Conservation (phyloP, 768 basidiomycete species). For the Termitomyces sp. region DNA sequence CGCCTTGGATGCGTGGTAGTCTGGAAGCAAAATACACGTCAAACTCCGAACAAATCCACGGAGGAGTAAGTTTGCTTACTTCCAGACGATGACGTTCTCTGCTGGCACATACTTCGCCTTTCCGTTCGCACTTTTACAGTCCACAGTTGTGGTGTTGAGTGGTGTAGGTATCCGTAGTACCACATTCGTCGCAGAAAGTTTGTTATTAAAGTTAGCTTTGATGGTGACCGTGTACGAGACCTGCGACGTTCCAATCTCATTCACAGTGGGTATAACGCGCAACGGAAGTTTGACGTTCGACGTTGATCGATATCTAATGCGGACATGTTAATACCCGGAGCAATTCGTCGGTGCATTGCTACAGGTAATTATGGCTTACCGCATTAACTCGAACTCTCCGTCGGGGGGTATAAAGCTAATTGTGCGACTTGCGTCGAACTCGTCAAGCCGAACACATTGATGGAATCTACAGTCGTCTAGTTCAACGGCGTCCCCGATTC, state of each 20-base stretch:
- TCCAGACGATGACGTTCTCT: constrained; percentile 97
- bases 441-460: constrained; percentile 92
- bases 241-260: constrained; percentile 86
- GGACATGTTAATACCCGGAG: neutral
- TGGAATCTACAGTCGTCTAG: constrained; percentile 98
- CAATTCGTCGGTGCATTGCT: neutral
- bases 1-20: constrained; percentile 88
- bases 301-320: constrained; percentile 83
- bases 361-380: constrained; percentile 36
- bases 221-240: constrained; percentile 89
- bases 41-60: neutral
- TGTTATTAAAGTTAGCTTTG: constrained; percentile 85
- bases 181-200: constrained; percentile 90
- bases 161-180: constrained; percentile 95
- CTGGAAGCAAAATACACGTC: constrained; percentile 32
- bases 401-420: constrained; percentile 98
- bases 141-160: constrained; percentile 86
- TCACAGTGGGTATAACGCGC: constrained; percentile 83
- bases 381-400: constrained; percentile 98
- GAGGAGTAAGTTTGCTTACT: constrained; percentile 53
- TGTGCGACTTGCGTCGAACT: constrained; percentile 89
- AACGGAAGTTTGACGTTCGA: constrained; percentile 95
- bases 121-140: constrained; percentile 85
- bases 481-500: constrained; percentile 78
- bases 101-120: constrained; percentile 97